phyloP scores from a whole-genome alignment of 148 eudicot genomes.

The Rhododendron vialii region DNA sequence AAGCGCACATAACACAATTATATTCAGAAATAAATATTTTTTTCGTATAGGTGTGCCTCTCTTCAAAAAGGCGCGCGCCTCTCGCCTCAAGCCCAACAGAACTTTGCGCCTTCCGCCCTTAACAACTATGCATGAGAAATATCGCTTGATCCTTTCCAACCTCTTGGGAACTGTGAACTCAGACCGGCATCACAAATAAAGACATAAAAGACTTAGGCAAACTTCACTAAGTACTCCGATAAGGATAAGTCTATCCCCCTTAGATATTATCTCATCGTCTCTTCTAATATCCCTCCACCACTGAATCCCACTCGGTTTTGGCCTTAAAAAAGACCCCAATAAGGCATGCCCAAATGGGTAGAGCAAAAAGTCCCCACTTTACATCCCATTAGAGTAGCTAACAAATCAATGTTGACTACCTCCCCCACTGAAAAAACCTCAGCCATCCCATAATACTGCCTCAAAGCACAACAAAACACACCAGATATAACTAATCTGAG shows the following conservation, averaged over 20 bases:
- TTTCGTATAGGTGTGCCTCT: no score
- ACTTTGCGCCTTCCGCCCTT: no score
- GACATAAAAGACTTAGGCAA: not conserved
- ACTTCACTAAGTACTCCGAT: not conserved
- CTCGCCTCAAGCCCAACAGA: no score
- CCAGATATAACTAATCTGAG: not conserved
- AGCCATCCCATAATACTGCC: not conserved
- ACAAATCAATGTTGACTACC: not conserved
- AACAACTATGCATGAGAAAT: not conserved
- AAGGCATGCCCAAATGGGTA: not conserved
- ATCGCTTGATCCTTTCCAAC: not conserved
- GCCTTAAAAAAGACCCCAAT: not conserved
- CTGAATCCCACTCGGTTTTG: not conserved
- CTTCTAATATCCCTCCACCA: not conserved
- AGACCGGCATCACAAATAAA: not conserved
- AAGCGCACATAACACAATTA: no score
- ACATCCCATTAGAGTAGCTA: not conserved
- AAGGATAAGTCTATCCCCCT: not conserved
- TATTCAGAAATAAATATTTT: no score
- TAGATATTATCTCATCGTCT: not conserved
- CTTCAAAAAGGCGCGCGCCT: no score
- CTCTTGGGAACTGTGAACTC: not conserved
- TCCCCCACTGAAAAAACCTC: not conserved
- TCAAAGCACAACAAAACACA: not conserved
- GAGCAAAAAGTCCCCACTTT: not conserved